phyloP scores from a whole-genome alignment of 257 asterid species.

The Leonotis leonurus region DNA sequence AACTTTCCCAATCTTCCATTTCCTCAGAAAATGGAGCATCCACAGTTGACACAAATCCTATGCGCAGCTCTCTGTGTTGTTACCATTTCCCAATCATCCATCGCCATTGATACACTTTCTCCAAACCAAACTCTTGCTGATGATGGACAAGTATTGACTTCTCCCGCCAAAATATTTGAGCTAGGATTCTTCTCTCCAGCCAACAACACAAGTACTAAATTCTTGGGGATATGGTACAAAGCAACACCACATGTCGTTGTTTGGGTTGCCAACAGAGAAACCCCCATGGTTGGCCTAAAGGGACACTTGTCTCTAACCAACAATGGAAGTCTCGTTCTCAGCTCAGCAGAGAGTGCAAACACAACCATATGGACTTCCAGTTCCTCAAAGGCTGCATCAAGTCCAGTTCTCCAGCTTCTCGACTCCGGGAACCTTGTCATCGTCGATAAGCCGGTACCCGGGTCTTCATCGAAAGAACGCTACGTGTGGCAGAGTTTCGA shows the following conservation, averaged over 20 bases:
- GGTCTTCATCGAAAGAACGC: too few relatives aligned
- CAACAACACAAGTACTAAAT: neutral
- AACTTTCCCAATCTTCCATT: too few relatives aligned
- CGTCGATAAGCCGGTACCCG: neutral
- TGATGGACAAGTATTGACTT: neutral
- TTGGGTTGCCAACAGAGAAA: slow-evolving; percentile 19
- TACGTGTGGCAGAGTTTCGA: slow-evolving; percentile 13
- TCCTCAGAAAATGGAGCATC: neutral
- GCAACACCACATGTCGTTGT: slow-evolving; percentile 16
- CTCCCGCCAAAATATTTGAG: neutral
- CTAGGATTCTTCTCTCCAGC: neutral
- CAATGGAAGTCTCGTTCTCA: neutral
- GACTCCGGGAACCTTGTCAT: slow-evolving; percentile 8
- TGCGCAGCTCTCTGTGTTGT: neutral
- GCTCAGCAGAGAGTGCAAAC: neutral
- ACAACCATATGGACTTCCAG: neutral
- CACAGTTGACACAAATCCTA: neutral
- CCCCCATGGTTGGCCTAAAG: neutral
- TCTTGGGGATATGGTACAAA: slow-evolving; percentile 10
- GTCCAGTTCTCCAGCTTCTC: slow-evolving; percentile 1
- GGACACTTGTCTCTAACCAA: neutral
- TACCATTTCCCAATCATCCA: neutral
- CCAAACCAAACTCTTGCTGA: neutral
- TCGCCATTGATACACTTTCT: neutral
- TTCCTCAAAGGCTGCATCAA: neutral